Conservation (phyloP, 805 yeast species). For the Maudiozyma turicensis region DNA sequence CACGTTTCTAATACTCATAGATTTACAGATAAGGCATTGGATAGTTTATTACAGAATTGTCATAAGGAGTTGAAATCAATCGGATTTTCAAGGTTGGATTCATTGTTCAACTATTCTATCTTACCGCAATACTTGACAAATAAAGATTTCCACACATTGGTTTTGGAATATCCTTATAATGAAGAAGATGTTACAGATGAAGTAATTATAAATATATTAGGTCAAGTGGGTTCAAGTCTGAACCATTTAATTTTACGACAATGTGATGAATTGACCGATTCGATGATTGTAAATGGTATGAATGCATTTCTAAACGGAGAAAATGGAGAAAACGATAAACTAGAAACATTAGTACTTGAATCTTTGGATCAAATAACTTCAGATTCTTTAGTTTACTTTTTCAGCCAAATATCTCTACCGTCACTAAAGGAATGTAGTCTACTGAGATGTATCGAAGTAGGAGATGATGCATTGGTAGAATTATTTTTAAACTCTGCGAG, state of each 20-base stretch:
- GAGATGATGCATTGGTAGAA: constrained; percentile 52
- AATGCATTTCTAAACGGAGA: constrained; percentile 43
- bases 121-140: constrained; percentile 53
- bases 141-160: constrained; percentile 40
- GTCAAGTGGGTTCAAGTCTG: constrained; percentile 53
- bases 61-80: constrained; percentile 47
- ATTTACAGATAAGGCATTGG: constrained; percentile 56
- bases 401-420: constrained; percentile 37
- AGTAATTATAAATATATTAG: constrained; percentile 47
- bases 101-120: constrained; percentile 52
- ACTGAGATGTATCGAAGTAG: constrained; percentile 55
- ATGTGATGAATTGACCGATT: constrained; percentile 63
- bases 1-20: constrained; percentile 77
- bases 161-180: constrained; percentile 56
- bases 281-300: constrained; percentile 45
- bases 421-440: constrained; percentile 55
- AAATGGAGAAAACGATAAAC: constrained; percentile 4
- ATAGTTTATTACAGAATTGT: constrained; percentile 51
- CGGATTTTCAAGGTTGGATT: constrained; percentile 62
- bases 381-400: constrained; percentile 52
- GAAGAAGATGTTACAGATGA: constrained; percentile 65
- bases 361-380: constrained; percentile 58
- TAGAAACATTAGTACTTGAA: constrained; percentile 51
- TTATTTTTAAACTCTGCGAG: constrained; percentile 50
- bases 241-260: constrained; percentile 57